These are phyloP conservation scores for Gonium pectorale DNA, from an alignment of 139 green algal genomes.

Conservation along the genomic window DNA sequence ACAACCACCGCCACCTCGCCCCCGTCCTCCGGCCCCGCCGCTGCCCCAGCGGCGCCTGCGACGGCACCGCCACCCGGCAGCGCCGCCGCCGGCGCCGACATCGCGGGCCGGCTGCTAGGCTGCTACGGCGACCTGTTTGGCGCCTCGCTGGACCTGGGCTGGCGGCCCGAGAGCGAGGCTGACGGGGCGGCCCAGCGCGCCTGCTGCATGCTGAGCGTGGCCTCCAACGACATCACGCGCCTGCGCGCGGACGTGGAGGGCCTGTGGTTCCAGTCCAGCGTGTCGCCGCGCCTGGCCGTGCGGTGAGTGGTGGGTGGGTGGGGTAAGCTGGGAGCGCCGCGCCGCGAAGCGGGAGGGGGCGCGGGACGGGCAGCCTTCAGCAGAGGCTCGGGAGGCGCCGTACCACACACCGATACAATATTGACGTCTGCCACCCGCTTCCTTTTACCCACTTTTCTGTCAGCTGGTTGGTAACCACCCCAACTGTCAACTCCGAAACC, in stretches of 20 bases:
- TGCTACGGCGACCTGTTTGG: conserved; percentile 78
- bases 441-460: too few relatives aligned
- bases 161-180: conserved; percentile 1
- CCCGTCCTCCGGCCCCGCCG: not conserved
- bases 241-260: conserved; percentile 70
- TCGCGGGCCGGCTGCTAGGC: conserved; percentile 68
- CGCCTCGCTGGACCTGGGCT: conserved; percentile 41
- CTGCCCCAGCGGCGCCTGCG: not conserved
- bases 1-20: not conserved
- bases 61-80: too few relatives aligned
- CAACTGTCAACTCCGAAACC: too few relatives aligned
- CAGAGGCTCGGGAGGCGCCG: too few relatives aligned
- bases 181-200: conserved; percentile 12
- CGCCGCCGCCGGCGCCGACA: conserved; percentile 18
- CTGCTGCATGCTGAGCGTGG: conserved; percentile 71
- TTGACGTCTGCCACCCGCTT: too few relatives aligned
- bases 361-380: too few relatives aligned
- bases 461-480: too few relatives aligned
- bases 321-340: too few relatives aligned
- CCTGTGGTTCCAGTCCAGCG: conserved; percentile 67
- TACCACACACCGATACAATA: too few relatives aligned
- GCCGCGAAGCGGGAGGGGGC: too few relatives aligned
- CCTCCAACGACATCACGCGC: conserved; percentile 76
- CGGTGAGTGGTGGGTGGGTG: not conserved
- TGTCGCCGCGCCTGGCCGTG: conserved; percentile 71